A percentile compares a stretch with the other conserved stretches of the same genome.
These are phyloP conservation scores for Scenedesmus sp. DNA, from an alignment of 163 green algal species.

Conservation along the genomic window DNA sequence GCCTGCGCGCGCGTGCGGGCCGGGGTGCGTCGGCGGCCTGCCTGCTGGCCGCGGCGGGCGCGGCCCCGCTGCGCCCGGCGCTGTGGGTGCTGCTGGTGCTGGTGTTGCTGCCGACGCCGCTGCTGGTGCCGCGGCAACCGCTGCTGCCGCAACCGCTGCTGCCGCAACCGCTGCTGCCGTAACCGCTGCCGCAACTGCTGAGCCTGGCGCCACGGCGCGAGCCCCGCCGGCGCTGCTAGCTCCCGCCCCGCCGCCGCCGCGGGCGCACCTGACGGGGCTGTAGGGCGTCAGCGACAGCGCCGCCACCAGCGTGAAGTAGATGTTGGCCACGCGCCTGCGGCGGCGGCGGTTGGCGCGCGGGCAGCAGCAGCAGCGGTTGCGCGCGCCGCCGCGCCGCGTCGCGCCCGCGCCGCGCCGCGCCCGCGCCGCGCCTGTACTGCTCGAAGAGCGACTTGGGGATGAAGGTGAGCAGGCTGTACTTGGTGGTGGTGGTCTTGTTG, in stretches of 20 bases:
- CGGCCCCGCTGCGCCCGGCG: too few relatives aligned
- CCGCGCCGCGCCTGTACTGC: conserved; percentile 51
- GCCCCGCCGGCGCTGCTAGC: too few relatives aligned
- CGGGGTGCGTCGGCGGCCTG: neutral
- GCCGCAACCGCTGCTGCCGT: too few relatives aligned
- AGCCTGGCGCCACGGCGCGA: too few relatives aligned
- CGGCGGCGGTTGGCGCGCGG: neutral
- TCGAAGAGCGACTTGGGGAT: conserved; percentile 79
- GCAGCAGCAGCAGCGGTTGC: neutral
- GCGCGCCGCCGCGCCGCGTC: neutral
- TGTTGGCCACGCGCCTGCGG: conserved; percentile 79
- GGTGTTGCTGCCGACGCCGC: too few relatives aligned
- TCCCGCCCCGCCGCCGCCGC: neutral
- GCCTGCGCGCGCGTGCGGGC: conserved; percentile 48
- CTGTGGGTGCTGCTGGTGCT: neutral
- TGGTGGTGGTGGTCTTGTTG: conserved; percentile 82
- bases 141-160: too few relatives aligned
- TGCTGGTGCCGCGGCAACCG: too few relatives aligned
- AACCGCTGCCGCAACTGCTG: too few relatives aligned
- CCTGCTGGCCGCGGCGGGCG: too few relatives aligned
- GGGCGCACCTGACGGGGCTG: conserved; percentile 71
- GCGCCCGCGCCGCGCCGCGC: neutral
- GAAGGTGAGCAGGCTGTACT: conserved; percentile 82
- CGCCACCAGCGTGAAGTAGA: conserved; percentile 84
- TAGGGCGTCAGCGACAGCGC: conserved; percentile 73